These are phyloP conservation scores for Arthroderma sp. DNA, from an alignment of 2,329 filamentous ascomycete genomes.

Conservation along the genomic window DNA sequence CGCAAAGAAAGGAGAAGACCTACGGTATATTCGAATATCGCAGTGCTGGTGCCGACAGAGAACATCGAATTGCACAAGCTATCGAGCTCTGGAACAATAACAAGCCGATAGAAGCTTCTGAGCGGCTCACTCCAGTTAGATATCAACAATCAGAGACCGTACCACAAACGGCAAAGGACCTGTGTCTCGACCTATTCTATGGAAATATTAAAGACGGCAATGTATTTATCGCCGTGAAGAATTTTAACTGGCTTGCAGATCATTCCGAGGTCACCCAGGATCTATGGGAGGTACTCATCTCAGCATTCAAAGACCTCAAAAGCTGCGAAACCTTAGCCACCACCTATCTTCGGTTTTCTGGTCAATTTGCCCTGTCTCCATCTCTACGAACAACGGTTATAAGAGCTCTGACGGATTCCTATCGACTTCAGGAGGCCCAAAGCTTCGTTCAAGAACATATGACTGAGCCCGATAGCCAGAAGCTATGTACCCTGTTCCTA, in stretches of 20 bases:
- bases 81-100: slow-evolving; percentile 11
- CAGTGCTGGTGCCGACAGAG: no score
- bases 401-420: slow-evolving; percentile 25
- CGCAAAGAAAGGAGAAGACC: no score
- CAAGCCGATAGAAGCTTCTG: slow-evolving; percentile 23
- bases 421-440: slow-evolving; percentile 25
- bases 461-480: slow-evolving; percentile 21
- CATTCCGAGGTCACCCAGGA: slow-evolving; percentile 19
- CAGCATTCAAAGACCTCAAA: slow-evolving; percentile 19
- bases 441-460: slow-evolving; percentile 22
- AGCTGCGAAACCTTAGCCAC: slow-evolving; percentile 24
- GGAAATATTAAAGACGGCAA: slow-evolving; percentile 26
- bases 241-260: slow-evolving; percentile 24
- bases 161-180: slow-evolving; percentile 15
- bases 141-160: no score
- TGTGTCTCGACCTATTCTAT: slow-evolving; percentile 21
- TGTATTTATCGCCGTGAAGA: slow-evolving; percentile 23
- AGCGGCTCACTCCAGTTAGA: slow-evolving; percentile 21
- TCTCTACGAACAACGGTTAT: slow-evolving; percentile 24
- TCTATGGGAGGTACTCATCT: slow-evolving; percentile 27
- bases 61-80: no score
- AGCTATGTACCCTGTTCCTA: slow-evolving; percentile 25
- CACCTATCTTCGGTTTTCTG: slow-evolving; percentile 19
- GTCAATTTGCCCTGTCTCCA: slow-evolving; percentile 18
- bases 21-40: no score